phyloP scores from a whole-genome alignment of 2,329 filamentous ascomycete species.

The Knoxdaviesia capensis region DNA sequence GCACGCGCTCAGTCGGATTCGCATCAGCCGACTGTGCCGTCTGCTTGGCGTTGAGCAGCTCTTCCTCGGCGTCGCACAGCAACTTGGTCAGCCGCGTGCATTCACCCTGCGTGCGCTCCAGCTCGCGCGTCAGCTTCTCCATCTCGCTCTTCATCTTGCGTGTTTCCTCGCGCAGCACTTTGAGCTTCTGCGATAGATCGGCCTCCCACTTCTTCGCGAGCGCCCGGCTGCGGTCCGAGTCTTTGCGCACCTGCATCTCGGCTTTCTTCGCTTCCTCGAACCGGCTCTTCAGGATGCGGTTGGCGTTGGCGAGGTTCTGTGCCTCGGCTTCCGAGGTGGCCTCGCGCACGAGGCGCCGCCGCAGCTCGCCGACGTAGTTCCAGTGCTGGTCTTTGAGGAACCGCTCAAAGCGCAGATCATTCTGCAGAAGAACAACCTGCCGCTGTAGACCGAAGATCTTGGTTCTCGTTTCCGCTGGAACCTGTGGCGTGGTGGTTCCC shows the following conservation, averaged over 20 bases:
- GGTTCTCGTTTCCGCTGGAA: too few species aligned
- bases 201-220: slow-evolving; percentile 63
- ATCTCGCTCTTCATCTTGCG: slow-evolving; percentile 41
- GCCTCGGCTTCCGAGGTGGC: slow-evolving; percentile 66
- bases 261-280: slow-evolving; percentile 53
- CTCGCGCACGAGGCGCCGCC: slow-evolving; percentile 54
- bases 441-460: slow-evolving; percentile 29
- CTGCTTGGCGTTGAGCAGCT: slow-evolving; percentile 43
- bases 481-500: too few species aligned
- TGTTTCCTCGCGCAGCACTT: slow-evolving; percentile 46
- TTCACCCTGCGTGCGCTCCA: slow-evolving; percentile 37
- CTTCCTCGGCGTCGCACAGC: slow-evolving; percentile 48
- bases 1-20: slow-evolving; percentile 37
- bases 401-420: slow-evolving; percentile 66
- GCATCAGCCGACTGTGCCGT: slow-evolving; percentile 42
- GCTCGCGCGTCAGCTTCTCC: slow-evolving; percentile 32
- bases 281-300: slow-evolving; percentile 51
- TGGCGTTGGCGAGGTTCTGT: slow-evolving; percentile 60
- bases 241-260: slow-evolving; percentile 49
- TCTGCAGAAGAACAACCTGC: slow-evolving; percentile 56
- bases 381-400: slow-evolving; percentile 73
- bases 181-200: slow-evolving; percentile 46
- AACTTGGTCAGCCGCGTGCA: slow-evolving; percentile 43
- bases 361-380: slow-evolving; percentile 59
- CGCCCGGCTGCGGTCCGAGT: slow-evolving; percentile 50